Percentiles rank a stretch among this genome's conserved stretches.
These are phyloP conservation scores for Phytopythium boreale DNA, from an alignment of 352 stramenopile genomes.

Conservation along the genomic window DNA sequence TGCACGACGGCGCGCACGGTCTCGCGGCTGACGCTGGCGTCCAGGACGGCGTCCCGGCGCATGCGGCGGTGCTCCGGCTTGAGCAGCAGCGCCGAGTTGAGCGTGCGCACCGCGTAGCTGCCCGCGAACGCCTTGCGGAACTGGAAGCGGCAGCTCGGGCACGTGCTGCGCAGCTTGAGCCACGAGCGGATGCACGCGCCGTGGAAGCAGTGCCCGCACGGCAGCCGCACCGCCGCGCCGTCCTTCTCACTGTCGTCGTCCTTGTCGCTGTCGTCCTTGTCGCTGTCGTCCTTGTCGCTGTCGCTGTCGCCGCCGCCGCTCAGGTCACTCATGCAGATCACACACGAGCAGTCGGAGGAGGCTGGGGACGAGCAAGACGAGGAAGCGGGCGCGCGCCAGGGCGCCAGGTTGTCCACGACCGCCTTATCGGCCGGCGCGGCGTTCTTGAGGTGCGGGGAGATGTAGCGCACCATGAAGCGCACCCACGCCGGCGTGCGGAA, in stretches of 20 bases:
- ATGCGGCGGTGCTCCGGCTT: conserved; percentile 56
- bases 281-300: no score
- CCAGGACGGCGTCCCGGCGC: conserved; percentile 56
- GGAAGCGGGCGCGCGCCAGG: conserved; percentile 18
- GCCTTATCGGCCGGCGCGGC: conserved; percentile 70
- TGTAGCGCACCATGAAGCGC: conserved; percentile 84
- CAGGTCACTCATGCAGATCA: conserved; percentile 92
- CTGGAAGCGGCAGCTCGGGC: conserved; percentile 93
- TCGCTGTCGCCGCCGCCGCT: neutral
- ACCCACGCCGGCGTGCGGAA: conserved; percentile 81
- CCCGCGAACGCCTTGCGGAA: conserved; percentile 81
- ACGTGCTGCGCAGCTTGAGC: conserved; percentile 91
- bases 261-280: no score
- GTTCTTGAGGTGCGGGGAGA: conserved; percentile 83
- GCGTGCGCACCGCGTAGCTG: conserved; percentile 73
- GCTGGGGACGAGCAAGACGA: conserved; percentile 12
- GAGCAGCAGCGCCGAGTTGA: conserved; percentile 77
- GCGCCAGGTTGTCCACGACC: conserved; percentile 48
- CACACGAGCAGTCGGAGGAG: conserved; percentile 54
- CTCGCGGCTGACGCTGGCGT: conserved; percentile 46
- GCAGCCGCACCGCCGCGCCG: conserved; percentile 61
- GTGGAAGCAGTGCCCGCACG: conserved; percentile 94
- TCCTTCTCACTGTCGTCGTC: no score
- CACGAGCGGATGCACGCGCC: conserved; percentile 91
- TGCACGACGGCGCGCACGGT: conserved; percentile 74